Evolutionary conservation across 768 basidiomycete genomes (phyloP).

Genomic region (Lanmaoa pseudosensibilis): DNA sequence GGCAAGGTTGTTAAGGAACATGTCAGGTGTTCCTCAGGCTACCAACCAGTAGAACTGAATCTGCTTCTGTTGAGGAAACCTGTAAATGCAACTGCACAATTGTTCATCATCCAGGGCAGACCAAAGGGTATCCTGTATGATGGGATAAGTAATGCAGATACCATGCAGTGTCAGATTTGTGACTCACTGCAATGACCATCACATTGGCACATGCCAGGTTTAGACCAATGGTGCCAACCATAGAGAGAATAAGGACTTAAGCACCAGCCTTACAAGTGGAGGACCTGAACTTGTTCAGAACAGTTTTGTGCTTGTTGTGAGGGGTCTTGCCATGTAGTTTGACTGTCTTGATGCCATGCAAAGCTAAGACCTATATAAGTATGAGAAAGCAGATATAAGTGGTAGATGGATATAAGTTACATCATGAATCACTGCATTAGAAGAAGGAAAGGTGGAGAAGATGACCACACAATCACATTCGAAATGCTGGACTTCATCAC

Average conservation of each 20-base stretch:
- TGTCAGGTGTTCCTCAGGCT: constrained; percentile 3
- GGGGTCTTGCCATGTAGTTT: too few relatives aligned
- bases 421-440: too few relatives aligned
- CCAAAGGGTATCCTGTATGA: constrained; percentile 22
- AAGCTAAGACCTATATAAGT: too few relatives aligned
- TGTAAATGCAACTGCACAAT: constrained; percentile 14
- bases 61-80: constrained; percentile 15
- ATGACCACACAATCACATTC: too few relatives aligned
- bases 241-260: constrained; percentile 18
- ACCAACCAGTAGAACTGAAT: constrained; percentile 19
- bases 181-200: constrained; percentile 7
- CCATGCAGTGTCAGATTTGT: too few relatives aligned
- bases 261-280: not conserved
- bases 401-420: too few relatives aligned
- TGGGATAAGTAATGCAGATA: not conserved
- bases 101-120: constrained; percentile 22
- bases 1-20: constrained; percentile 25
- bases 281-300: constrained; percentile 3
- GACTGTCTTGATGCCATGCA: too few relatives aligned
- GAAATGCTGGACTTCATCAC: too few relatives aligned
- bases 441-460: not conserved
- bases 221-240: constrained; percentile 12
- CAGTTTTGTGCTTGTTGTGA: not conserved
- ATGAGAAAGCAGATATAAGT: too few relatives aligned
- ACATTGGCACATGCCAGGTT: constrained; percentile 6